Conservation (phyloP, 164 flowering plant species). For the Dillenia turbinata region DNA sequence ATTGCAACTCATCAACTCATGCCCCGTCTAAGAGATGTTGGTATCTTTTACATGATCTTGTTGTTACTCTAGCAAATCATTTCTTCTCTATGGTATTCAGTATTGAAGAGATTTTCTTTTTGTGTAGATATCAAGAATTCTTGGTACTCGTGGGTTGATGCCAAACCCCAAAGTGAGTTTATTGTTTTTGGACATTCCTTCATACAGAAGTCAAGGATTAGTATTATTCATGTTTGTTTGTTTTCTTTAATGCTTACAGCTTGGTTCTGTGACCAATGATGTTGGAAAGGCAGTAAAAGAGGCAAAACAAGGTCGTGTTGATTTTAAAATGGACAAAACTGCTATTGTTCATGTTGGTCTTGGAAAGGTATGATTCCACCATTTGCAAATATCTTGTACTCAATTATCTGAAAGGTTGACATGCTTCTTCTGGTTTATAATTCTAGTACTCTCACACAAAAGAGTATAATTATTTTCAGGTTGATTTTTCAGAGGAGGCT, state of each 20-base stretch:
- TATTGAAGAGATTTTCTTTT: background rate
- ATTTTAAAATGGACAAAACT: constrained; percentile 79
- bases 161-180: constrained; percentile 76
- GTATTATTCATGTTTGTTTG: constrained; percentile 5
- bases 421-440: constrained; percentile 1
- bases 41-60: background rate
- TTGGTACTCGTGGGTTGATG: constrained; percentile 67
- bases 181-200: background rate
- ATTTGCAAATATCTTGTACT: background rate
- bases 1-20: constrained; percentile 67
- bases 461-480: constrained; percentile 33
- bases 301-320: constrained; percentile 60
- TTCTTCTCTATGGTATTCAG: background rate
- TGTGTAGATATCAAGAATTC: constrained; percentile 66
- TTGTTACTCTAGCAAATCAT: background rate
- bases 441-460: constrained; percentile 6
- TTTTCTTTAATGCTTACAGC: constrained; percentile 32
- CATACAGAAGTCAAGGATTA: background rate
- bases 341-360: constrained; percentile 88
- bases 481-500: constrained; percentile 61
- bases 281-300: constrained; percentile 66
- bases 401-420: background rate
- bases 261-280: constrained; percentile 77
- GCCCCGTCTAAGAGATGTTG: constrained; percentile 69
- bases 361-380: constrained; percentile 67